Base-by-base conservation (phyloP, 2,329 filamentous ascomycete genomes). In the Penicillium oxalicum region DNA sequence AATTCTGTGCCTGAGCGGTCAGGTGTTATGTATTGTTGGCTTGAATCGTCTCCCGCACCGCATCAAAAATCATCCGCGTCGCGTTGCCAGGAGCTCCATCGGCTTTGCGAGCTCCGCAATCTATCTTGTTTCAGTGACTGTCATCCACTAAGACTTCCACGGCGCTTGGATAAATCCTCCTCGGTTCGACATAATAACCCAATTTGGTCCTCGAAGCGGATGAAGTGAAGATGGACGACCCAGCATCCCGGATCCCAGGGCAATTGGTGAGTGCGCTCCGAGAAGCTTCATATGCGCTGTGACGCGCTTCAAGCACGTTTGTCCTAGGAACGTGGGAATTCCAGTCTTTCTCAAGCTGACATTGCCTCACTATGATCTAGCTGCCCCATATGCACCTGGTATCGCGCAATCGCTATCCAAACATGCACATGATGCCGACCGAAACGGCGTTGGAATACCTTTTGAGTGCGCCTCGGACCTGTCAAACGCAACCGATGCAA, bases 381-480 rank as follows among this genome's bases (percentile, higher is more conserved):
- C 81, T 94, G 64, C 85, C 84, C 45, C 91, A 97, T 74, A 82
- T 96, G 60, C 91, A 97, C 69, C 82, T 96, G 53, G 77, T 96
- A 55, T 96, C 90, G 42, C 85, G 84, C 36, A 87, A 86, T 67
- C 81, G 86, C 61, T 96, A 91, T 69, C 87, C 91, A 2, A 72
- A 81, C 51, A 81, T 87, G 63, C 82, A 82, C 44, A 79, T 81
- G 45, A 77, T 95, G 57, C 82, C 85, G 59, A 76, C 87, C 28
- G 81, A 86, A 49, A 86, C 91, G 56, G 87, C 91, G 26, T 85
- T 89, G 52, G 84, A 88, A 62, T 91, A 88, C 78, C 80, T 97
- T 52, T 77, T 91, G 64, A 82, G 84, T 61, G 91, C 90, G 35
- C 88, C 91, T 7, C 86, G 88, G 64, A 86, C 91, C 59, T 87